Percentiles rank a stretch among this genome's conserved stretches.
Conservation (phyloP, 176 grass and related monocot species). For the Metroxylon sagu region DNA sequence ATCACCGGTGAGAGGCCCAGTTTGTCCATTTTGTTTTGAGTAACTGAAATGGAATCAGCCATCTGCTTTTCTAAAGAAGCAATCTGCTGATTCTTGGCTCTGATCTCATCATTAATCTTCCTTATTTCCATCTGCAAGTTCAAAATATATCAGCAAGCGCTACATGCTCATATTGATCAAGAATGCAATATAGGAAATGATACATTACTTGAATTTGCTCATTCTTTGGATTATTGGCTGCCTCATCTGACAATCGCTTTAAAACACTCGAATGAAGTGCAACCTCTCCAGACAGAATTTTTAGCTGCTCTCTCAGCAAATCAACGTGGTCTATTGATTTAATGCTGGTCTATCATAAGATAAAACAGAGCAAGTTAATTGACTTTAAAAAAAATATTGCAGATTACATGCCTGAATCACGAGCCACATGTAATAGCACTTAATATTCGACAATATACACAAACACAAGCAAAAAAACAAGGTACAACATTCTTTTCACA, state of each 20-base stretch:
- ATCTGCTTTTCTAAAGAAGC: slow-evolving; percentile 81
- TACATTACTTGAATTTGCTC: slow-evolving; percentile 78
- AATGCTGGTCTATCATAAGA: slow-evolving; percentile 49
- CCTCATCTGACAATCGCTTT: slow-evolving; percentile 73
- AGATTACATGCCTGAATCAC: too few species aligned
- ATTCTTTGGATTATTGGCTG: slow-evolving; percentile 51
- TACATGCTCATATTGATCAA: too few species aligned
- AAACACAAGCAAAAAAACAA: too few species aligned
- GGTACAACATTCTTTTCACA: too few species aligned
- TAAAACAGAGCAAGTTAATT: not conserved
- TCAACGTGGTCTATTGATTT: slow-evolving; percentile 94
- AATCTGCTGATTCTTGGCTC: slow-evolving; percentile 71
- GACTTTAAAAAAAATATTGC: too few species aligned
- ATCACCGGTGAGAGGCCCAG: slow-evolving; percentile 60
- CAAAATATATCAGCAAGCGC: not conserved
- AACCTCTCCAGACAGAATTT: slow-evolving; percentile 93
- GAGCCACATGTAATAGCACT: too few species aligned
- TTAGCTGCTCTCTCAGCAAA: slow-evolving; percentile 87
- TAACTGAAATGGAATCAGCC: slow-evolving; percentile 49
- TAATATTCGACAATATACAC: too few species aligned
- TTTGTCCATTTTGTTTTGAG: slow-evolving; percentile 56
- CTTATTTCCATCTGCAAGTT: slow-evolving; percentile 78
- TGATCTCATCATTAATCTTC: slow-evolving; percentile 82
- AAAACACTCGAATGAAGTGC: slow-evolving; percentile 86
- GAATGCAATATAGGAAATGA: slow-evolving; percentile 1